Percentiles rank a stretch among this genome's conserved stretches.
These are phyloP conservation scores for Yueomyces sp. DNA, from an alignment of 805 yeast species.

Conservation along the genomic window DNA sequence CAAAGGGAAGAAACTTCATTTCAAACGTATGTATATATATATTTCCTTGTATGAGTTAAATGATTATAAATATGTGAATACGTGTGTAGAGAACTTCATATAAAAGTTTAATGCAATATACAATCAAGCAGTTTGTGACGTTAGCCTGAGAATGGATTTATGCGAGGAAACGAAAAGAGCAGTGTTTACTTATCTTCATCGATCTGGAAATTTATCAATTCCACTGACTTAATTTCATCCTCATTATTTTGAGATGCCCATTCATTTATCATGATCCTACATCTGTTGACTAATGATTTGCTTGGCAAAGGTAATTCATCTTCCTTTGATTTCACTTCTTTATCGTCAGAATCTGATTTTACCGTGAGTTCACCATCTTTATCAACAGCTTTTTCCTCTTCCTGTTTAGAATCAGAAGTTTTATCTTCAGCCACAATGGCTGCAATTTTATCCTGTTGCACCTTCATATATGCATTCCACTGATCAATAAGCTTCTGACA, in stretches of 20 bases:
- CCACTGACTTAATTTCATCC: not conserved
- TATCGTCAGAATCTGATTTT: not conserved
- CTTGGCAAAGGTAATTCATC: slow-evolving; percentile 11
- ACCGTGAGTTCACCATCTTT: slow-evolving; percentile 3
- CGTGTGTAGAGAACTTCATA: too few species aligned
- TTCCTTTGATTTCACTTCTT: slow-evolving; percentile 1
- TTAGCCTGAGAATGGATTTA: too few species aligned
- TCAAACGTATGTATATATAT: too few species aligned
- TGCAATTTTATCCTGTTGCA: slow-evolving; percentile 13
- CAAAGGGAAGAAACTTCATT: too few species aligned
- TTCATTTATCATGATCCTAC: slow-evolving; percentile 7
- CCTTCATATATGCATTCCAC: slow-evolving; percentile 17
- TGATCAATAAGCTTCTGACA: slow-evolving; percentile 9
- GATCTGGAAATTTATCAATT: not conserved
- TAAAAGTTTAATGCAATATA: too few species aligned
- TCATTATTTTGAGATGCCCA: slow-evolving; percentile 3
- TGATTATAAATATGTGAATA: too few species aligned
- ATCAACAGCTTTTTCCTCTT: slow-evolving; percentile 4
- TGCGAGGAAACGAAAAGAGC: too few species aligned
- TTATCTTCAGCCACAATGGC: slow-evolving; percentile 7
- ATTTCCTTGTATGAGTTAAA: too few species aligned
- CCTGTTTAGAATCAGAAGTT: slow-evolving; percentile 1
- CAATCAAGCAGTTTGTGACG: too few species aligned
- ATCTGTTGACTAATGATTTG: slow-evolving; percentile 14
- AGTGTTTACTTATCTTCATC: not conserved